These are phyloP conservation scores for Nematodospora valgi DNA, from an alignment of 805 yeast species.

Conservation along the genomic window DNA sequence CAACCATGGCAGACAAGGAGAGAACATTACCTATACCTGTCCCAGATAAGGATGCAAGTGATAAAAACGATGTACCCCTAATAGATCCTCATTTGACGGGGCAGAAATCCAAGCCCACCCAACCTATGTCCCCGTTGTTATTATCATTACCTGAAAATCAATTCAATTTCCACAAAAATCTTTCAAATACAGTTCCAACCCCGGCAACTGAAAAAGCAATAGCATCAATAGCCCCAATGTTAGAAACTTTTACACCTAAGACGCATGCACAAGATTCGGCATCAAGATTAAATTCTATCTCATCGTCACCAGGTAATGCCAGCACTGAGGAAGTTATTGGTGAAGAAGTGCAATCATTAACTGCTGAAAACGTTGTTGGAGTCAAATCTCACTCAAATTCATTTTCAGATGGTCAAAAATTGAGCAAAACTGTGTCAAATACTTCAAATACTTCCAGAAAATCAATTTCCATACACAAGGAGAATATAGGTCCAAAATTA, in stretches of 20 bases:
- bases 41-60: no score
- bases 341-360: slow-evolving; percentile 1
- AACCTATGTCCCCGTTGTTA: slow-evolving; percentile 34
- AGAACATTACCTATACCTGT: slow-evolving; percentile 4
- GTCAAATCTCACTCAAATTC: slow-evolving; percentile 8
- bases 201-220: slow-evolving; percentile 54
- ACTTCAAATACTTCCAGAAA: slow-evolving; percentile 29
- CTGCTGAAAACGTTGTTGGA: slow-evolving; percentile 12
- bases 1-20: no score
- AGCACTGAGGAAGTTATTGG: slow-evolving; percentile 9
- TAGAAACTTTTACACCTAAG: slow-evolving; percentile 71
- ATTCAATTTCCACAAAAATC: slow-evolving; percentile 6
- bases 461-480: slow-evolving; percentile 32
- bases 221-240: slow-evolving; percentile 76
- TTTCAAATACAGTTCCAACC: slow-evolving; percentile 10
- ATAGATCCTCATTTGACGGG: neutral
- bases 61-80: neutral
- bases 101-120: slow-evolving; percentile 7
- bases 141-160: slow-evolving; percentile 11
- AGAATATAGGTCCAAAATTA: slow-evolving; percentile 42
- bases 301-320: slow-evolving; percentile 9
- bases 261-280: slow-evolving; percentile 37
- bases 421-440: slow-evolving; percentile 36
- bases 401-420: slow-evolving; percentile 12
- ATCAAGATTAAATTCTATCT: slow-evolving; percentile 12